Evolutionary conservation across 371 early-diverging fungal species (phyloP).

Genomic region (Mortierella polycephala): DNA sequence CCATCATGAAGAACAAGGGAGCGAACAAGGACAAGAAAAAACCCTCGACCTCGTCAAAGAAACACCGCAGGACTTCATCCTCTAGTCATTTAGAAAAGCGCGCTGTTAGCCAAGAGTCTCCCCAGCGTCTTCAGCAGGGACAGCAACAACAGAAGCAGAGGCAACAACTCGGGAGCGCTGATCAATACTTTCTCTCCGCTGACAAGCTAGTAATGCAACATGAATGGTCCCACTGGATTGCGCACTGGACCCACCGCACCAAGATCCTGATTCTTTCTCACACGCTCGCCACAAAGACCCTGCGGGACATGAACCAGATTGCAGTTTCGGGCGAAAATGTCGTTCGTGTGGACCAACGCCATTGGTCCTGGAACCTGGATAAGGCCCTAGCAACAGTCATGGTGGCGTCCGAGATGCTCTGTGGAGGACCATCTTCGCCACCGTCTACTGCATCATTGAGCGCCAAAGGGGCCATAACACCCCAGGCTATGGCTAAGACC

Average conservation of each 20-base stretch:
- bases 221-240: constrained; percentile 46
- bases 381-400: constrained; percentile 36
- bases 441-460: constrained; percentile 5
- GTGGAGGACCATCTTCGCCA: constrained; percentile 13
- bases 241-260: constrained; percentile 33
- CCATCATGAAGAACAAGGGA: background rate
- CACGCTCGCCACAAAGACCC: constrained; percentile 19
- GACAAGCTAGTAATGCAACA: constrained; percentile 35
- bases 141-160: background rate
- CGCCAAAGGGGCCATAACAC: background rate
- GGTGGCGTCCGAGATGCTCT: constrained; percentile 39
- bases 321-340: constrained; percentile 29
- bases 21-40: background rate
- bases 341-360: constrained; percentile 18
- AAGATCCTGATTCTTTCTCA: constrained; percentile 35
- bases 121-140: background rate
- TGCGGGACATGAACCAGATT: constrained; percentile 34
- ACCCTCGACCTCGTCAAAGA: background rate
- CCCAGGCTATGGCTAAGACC: constrained; percentile 7
- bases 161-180: background rate
- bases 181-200: constrained; percentile 24
- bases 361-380: constrained; percentile 48
- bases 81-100: background rate
- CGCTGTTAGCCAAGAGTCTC: background rate
- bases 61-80: background rate